Evolutionary conservation across 225 moss, liverwort and hornwort species (phyloP).

Genomic region (Ulota crispa): DNA sequence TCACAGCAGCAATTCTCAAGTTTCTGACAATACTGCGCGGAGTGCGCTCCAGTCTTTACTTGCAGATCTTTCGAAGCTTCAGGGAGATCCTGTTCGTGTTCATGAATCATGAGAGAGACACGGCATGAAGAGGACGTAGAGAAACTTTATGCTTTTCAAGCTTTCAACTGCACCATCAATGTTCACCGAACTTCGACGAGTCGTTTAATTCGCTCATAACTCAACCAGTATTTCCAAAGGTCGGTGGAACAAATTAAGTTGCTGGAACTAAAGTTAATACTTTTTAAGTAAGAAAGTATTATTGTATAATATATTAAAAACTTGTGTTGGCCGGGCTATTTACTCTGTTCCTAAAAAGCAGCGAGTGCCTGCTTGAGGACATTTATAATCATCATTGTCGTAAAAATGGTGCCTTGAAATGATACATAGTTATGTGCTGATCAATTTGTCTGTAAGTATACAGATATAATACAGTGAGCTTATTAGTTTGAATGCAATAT

Average conservation of each 20-base stretch:
- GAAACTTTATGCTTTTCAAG: no score
- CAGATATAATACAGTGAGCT: background rate
- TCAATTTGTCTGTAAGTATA: no score
- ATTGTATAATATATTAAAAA: background rate
- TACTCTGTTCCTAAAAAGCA: background rate
- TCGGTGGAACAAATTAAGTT: background rate
- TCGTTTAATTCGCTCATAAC: no score
- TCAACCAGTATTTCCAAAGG: no score
- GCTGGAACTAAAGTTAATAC: background rate
- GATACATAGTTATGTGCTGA: no score
- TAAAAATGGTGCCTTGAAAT: background rate
- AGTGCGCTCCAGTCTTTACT: background rate
- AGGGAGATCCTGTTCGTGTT: background rate
- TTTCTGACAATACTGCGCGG: background rate
- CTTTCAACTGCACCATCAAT: background rate
- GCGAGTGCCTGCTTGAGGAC: background rate
- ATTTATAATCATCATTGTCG: background rate
- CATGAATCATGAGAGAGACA: background rate
- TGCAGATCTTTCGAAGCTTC: conserved; percentile 11
- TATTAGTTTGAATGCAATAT: background rate
- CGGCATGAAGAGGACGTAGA: background rate
- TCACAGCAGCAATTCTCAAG: background rate
- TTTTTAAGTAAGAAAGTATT: background rate
- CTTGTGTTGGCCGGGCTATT: no score
- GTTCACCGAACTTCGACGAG: background rate